Base-by-base conservation (phyloP, 495 filamentous ascomycete species). In the Tuber microsphaerosporum region DNA sequence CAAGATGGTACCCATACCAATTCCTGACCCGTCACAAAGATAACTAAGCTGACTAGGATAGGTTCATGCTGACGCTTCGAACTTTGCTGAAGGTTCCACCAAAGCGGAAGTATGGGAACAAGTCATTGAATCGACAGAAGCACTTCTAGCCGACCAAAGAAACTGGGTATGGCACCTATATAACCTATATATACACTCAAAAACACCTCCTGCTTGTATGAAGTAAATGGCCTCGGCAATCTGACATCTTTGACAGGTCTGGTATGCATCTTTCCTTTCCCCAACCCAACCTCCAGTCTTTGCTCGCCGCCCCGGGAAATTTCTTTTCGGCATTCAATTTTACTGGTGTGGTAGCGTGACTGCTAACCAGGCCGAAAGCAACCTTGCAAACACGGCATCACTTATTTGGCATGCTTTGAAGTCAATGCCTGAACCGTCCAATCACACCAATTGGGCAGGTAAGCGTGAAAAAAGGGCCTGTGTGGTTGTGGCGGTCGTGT, bases 61-160 rank as follows among this genome's bases (percentile, higher is more conserved):
- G 94, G 92, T 94, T 70, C 94, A 97, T 86, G 93, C 93, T 70
- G 93, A 97, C 80, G 88, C 92, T 39, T 93, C 93, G 34, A 92
- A 88, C 78, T 97, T 97, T 84, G 85, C 85, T 51, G 79, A 84
- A 7, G 88, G 86, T 48, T 79, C 90, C 68, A 90, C 88, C 71
- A 97, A 97, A 84, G 86, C 88, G 78, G 89, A 94, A 75, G 89
- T 91, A 70, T 97, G 95, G 82, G 85, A 87, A 41, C 91, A 94
- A 80, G 88, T 97, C 16, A 84, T 93, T 10, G 85, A 91, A 44
- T 89, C 94, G 79, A 89, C 91, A 8, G 86, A 88, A 75, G 90
- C 89, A 26, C 86, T 97, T 6, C 89, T 94, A 61, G 87, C 89
- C 48, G 93, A 88, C 31, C 94, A 97, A 81, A 86, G 91, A 70